Percentiles rank a stretch among this genome's conserved stretches.
These are phyloP conservation scores for Drechslerella coelobrocha DNA, from an alignment of 2,329 filamentous ascomycete species.

Conservation along the genomic window DNA sequence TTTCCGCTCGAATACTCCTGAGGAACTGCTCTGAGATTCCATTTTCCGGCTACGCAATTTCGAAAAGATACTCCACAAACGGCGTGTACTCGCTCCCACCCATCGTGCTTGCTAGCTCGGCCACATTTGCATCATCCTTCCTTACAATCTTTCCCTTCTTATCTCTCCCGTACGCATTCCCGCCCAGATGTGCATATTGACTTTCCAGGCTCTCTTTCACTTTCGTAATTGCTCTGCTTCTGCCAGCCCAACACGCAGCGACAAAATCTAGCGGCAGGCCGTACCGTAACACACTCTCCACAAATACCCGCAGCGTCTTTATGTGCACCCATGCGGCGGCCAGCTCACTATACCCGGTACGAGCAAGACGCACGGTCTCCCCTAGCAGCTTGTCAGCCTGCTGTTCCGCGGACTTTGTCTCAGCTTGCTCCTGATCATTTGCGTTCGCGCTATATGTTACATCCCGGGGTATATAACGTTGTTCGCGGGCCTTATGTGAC, in stretches of 20 bases:
- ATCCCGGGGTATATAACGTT: slow-evolving; percentile 92
- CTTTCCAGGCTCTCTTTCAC: slow-evolving; percentile 79
- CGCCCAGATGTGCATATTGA: slow-evolving; percentile 87
- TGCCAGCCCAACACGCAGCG: slow-evolving; percentile 65
- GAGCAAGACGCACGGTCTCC: slow-evolving; percentile 82
- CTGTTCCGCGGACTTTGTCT: slow-evolving; percentile 79
- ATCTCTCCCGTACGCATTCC: slow-evolving; percentile 91
- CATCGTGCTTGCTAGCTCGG: slow-evolving; percentile 80
- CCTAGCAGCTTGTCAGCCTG: slow-evolving; percentile 93
- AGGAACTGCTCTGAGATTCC: background rate
- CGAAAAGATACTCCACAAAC: slow-evolving; percentile 96
- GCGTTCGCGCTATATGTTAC: slow-evolving; percentile 92
- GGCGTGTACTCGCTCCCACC: slow-evolving; percentile 84
- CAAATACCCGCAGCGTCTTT: slow-evolving; percentile 87
- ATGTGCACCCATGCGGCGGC: slow-evolving; percentile 97
- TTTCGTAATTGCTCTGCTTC: slow-evolving; percentile 76
- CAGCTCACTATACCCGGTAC: slow-evolving; percentile 93
- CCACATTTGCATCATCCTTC: slow-evolving; percentile 82
- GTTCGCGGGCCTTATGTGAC: slow-evolving; percentile 86
- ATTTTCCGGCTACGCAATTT: slow-evolving; percentile 63
- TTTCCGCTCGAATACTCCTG: background rate
- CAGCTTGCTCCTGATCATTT: slow-evolving; percentile 83
- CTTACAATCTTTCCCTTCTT: slow-evolving; percentile 84
- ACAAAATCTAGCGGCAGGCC: slow-evolving; percentile 90
- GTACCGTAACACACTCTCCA: slow-evolving; percentile 96